Conservation (phyloP, 331 rosid genomes). For the Saraca asoca region DNA sequence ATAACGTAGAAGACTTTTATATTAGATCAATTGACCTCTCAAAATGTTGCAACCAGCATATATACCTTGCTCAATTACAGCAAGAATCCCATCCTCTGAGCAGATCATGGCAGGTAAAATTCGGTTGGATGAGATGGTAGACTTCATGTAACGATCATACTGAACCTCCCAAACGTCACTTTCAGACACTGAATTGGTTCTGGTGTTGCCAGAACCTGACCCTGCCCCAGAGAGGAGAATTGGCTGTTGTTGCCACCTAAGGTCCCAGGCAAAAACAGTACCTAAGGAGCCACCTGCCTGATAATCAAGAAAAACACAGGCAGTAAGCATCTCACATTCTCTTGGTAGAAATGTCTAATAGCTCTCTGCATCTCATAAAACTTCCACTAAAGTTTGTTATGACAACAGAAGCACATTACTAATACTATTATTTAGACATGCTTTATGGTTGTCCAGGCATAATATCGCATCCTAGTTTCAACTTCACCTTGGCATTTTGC, state of each 20-base stretch:
- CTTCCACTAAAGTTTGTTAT: background rate
- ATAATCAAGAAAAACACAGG: conserved; percentile 23
- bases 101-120: conserved; percentile 85
- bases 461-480: conserved; percentile 18
- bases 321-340: background rate
- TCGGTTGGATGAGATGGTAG: conserved; percentile 68
- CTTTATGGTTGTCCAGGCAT: background rate
- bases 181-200: conserved; percentile 58
- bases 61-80: conserved; percentile 78
- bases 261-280: conserved; percentile 95
- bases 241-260: conserved; percentile 85
- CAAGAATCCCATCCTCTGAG: conserved; percentile 94
- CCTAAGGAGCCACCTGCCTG: conserved; percentile 95
- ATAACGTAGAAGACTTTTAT: conserved; percentile 4
- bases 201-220: conserved; percentile 48
- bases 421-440: background rate
- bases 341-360: background rate
- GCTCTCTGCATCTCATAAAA: background rate
- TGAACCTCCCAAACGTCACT: conserved; percentile 99
- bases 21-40: conserved; percentile 12
- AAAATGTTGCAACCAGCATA: conserved; percentile 18
- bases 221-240: conserved; percentile 74
- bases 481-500: background rate
- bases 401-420: background rate
- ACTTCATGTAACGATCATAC: conserved; percentile 64